Percentiles rank a stretch among this genome's conserved stretches.
Evolutionary conservation across 1,139 yeast genomes (phyloP).

Genomic region (Pichia kudriavzevii): DNA sequence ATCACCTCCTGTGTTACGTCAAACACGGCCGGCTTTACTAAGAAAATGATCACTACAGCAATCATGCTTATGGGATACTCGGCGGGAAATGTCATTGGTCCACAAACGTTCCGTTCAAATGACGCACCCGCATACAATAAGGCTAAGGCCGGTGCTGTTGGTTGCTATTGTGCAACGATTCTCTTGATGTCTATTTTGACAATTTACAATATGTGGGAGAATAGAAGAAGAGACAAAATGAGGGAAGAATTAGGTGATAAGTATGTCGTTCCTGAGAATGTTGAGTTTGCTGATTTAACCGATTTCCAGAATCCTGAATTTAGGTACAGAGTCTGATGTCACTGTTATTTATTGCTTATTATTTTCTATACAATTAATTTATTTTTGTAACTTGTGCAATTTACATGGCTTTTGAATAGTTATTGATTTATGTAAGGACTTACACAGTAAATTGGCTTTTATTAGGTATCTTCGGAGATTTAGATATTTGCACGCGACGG

Average conservation of each 20-base stretch:
- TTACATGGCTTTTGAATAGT: too few species aligned
- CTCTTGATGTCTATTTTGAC: constrained; percentile 15
- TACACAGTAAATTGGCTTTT: too few species aligned
- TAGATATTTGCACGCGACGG: too few species aligned
- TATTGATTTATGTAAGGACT: too few species aligned
- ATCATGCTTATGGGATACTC: constrained; percentile 55
- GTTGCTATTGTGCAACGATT: constrained; percentile 20
- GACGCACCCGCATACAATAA: constrained; percentile 19
- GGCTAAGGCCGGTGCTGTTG: constrained; percentile 24
- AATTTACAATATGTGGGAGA: constrained; percentile 15
- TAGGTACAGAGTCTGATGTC: constrained; percentile 26
- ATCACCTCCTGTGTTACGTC: constrained; percentile 34
- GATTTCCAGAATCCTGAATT: constrained; percentile 42
- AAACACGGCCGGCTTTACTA: constrained; percentile 61
- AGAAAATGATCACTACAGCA: constrained; percentile 55
- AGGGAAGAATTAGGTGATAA: constrained; percentile 17
- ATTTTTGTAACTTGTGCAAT: too few species aligned
- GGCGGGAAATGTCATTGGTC: constrained; percentile 63
- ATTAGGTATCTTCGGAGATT: too few species aligned
- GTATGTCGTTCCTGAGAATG: constrained; percentile 28
- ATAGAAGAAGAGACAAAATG: constrained; percentile 13
- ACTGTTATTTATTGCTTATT: neutral
- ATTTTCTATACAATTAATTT: too few species aligned
- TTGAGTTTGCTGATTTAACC: constrained; percentile 46
- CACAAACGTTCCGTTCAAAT: constrained; percentile 46